Conservation (phyloP, 192 early-diverging fungal species). For the Phycomyces nitens region DNA sequence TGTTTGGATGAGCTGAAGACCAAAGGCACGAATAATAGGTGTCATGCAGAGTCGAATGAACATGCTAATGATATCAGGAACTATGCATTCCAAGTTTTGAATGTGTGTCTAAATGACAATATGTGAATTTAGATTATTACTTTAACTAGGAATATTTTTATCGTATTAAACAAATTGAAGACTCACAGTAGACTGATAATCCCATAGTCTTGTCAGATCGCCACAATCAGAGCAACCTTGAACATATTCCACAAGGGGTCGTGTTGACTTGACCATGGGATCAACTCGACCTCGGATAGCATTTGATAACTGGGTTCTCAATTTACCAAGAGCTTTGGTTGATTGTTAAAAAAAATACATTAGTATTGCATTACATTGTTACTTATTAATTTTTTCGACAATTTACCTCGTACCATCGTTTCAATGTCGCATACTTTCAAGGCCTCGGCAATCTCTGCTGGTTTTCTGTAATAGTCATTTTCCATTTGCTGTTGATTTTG, state of each 20-base stretch:
- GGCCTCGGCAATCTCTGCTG: slow-evolving; percentile 10
- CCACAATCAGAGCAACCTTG: slow-evolving; percentile 56
- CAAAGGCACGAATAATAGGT: slow-evolving; percentile 28
- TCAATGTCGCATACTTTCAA: slow-evolving; percentile 14
- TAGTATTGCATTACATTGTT: no score
- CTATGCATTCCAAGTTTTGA: slow-evolving; percentile 51
- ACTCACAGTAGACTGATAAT: slow-evolving; percentile 55
- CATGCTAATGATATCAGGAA: slow-evolving; percentile 55
- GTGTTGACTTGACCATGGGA: slow-evolving; percentile 26
- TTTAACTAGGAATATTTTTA: no score
- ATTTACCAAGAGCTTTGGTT: slow-evolving; percentile 4
- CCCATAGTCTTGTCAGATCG: slow-evolving; percentile 61
- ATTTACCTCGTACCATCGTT: slow-evolving; percentile 13
- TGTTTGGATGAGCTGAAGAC: slow-evolving; percentile 51
- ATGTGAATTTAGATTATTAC: not conserved
- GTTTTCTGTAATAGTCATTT: slow-evolving; percentile 16
- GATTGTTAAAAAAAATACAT: no score
- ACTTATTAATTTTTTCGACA: no score
- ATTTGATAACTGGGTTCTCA: slow-evolving; percentile 16
- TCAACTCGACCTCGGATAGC: slow-evolving; percentile 20
- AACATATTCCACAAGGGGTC: slow-evolving; percentile 47
- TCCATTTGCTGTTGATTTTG: not conserved
- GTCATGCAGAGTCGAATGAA: slow-evolving; percentile 27
- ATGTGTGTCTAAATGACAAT: slow-evolving; percentile 39
- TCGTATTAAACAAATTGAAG: no score